These are phyloP conservation scores for Mimosa bimucronata DNA, from an alignment of 306 rosid species.

Conservation along the genomic window DNA sequence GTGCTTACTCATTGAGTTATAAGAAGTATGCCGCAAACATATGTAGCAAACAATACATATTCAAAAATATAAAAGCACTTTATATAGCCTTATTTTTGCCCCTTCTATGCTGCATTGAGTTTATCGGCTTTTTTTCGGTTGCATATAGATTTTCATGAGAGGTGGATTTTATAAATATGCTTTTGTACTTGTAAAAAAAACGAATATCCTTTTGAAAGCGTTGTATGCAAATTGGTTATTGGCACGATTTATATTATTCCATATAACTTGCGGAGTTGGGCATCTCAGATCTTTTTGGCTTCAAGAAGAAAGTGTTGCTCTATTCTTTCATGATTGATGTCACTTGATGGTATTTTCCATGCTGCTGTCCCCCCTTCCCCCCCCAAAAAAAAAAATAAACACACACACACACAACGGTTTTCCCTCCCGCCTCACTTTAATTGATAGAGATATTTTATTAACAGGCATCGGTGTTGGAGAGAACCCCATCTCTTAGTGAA, in stretches of 20 bases:
- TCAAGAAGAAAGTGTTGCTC: background rate
- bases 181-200: background rate
- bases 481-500: conserved; percentile 91
- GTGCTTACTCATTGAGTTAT: background rate
- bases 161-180: background rate
- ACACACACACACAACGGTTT: background rate
- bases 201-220: background rate
- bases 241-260: background rate
- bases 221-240: background rate
- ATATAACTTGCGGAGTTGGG: background rate
- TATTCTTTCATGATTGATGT: background rate
- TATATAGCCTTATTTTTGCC: background rate
- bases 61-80: background rate
- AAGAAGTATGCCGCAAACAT: background rate
- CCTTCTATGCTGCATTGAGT: conserved; percentile 4
- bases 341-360: too few species aligned
- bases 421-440: conserved; percentile 34
- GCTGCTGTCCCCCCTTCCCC: conserved; percentile 15
- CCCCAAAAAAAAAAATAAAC: too few species aligned
- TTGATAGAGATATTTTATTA: conserved; percentile 43
- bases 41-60: background rate
- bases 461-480: conserved; percentile 89
- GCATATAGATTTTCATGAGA: background rate
- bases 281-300: background rate
- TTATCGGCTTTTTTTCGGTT: background rate